phyloP scores from a whole-genome alignment of 2,329 filamentous ascomycete species.

The Rachicladosporium sp. region DNA sequence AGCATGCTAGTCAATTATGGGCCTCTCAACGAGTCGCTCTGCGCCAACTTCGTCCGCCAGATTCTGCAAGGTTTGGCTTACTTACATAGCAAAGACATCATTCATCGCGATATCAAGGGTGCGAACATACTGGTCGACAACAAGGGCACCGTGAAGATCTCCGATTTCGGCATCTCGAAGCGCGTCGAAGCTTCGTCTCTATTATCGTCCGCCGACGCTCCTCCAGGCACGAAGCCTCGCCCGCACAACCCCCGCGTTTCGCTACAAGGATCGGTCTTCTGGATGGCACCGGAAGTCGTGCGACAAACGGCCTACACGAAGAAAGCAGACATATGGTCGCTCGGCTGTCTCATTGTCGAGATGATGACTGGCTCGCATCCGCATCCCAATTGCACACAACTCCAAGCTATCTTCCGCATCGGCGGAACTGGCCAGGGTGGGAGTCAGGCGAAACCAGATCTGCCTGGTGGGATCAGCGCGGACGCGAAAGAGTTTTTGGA shows the following conservation, averaged over 20 bases:
- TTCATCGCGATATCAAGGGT: slow-evolving; percentile 97
- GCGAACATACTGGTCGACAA: slow-evolving; percentile 98
- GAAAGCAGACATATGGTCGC: slow-evolving; percentile 97
- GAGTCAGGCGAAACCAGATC: slow-evolving; percentile 62
- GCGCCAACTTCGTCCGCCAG: slow-evolving; percentile 92
- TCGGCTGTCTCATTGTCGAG: slow-evolving; percentile 92
- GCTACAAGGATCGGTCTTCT: slow-evolving; percentile 93
- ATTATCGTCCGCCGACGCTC: slow-evolving; percentile 29
- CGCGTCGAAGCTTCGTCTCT: slow-evolving; percentile 88
- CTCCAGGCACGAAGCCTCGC: no score
- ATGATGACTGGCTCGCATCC: slow-evolving; percentile 98
- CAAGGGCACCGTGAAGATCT: slow-evolving; percentile 98
- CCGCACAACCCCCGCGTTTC: slow-evolving; percentile 49
- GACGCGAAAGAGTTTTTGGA: slow-evolving; percentile 75
- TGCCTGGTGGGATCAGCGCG: slow-evolving; percentile 73
- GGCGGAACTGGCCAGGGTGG: slow-evolving; percentile 52
- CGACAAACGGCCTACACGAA: slow-evolving; percentile 96
- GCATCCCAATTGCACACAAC: slow-evolving; percentile 90
- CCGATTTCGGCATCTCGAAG: slow-evolving; percentile 97
- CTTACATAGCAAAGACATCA: slow-evolving; percentile 87
- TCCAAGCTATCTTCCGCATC: slow-evolving; percentile 98
- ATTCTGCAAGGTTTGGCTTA: slow-evolving; percentile 89
- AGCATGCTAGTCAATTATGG: slow-evolving; percentile 99
- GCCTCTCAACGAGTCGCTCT: slow-evolving; percentile 80
- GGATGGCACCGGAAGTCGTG: slow-evolving; percentile 99